Conservation (phyloP, 1,284 basidiomycete genomes). For the Neotropicomus parvogracilis region DNA sequence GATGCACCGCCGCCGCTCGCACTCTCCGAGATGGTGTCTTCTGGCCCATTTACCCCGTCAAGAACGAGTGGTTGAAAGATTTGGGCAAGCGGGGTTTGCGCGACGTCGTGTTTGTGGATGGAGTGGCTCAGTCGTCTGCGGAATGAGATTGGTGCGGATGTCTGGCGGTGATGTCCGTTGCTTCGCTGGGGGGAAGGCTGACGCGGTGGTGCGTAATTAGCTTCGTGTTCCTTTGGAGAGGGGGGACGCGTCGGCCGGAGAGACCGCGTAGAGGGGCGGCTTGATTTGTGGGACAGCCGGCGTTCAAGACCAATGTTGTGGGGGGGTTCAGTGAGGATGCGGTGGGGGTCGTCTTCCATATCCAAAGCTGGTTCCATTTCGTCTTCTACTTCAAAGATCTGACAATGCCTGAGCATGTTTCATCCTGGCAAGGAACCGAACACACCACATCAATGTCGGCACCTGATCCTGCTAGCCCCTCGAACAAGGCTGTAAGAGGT, state of each 20-base stretch:
- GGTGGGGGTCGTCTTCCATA: slow-evolving; percentile 12
- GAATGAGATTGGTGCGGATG: slow-evolving; percentile 29
- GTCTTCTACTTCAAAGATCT: slow-evolving; percentile 77
- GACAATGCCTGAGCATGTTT: slow-evolving; percentile 8
- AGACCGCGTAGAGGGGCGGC: slow-evolving; percentile 27
- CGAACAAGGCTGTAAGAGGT: slow-evolving; percentile 63
- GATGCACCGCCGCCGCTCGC: slow-evolving; percentile 15
- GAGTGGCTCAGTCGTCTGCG: slow-evolving; percentile 49
- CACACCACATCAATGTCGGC: slow-evolving; percentile 72
- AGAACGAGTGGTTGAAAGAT: slow-evolving; percentile 64
- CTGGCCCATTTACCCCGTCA: slow-evolving; percentile 41
- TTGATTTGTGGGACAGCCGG: slow-evolving; percentile 35
- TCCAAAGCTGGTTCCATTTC: slow-evolving; percentile 14
- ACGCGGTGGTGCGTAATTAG: slow-evolving; percentile 2
- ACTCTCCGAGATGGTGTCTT: slow-evolving; percentile 27
- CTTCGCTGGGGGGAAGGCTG: slow-evolving; percentile 14
- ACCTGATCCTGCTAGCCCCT: slow-evolving; percentile 69
- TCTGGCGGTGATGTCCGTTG: slow-evolving; percentile 12
- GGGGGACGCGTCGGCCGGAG: slow-evolving; percentile 15
- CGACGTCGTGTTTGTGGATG: slow-evolving; percentile 40
- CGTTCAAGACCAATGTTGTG: slow-evolving; percentile 24
- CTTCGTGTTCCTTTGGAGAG: slow-evolving; percentile 24
- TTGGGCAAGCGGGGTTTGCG: slow-evolving; percentile 62
- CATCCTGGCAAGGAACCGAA: slow-evolving; percentile 8
- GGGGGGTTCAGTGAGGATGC: slow-evolving; percentile 15